Percentiles rank a stretch among this genome's conserved stretches.
Evolutionary conservation across 495 filamentous ascomycete species (phyloP).

Genomic region (Trichoderma orchidacearum): DNA sequence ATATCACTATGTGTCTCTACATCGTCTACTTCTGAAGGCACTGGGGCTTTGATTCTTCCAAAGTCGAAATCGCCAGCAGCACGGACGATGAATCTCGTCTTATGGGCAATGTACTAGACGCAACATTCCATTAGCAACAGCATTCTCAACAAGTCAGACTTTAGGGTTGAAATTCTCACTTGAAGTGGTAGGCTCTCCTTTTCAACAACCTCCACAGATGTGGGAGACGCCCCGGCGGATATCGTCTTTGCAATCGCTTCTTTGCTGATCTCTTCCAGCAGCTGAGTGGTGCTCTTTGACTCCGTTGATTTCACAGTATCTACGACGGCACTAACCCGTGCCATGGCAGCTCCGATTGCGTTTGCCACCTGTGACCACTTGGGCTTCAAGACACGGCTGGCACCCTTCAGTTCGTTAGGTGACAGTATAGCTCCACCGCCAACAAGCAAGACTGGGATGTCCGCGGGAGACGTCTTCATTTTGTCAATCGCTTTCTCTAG

Average conservation of each 20-base stretch:
- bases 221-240: slow-evolving; percentile 26
- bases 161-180: slow-evolving; percentile 4
- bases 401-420: slow-evolving; percentile 15
- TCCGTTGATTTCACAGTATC: slow-evolving; percentile 22
- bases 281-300: slow-evolving; percentile 10
- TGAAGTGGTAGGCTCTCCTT: slow-evolving; percentile 10
- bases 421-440: slow-evolving; percentile 25
- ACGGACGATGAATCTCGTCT: slow-evolving; percentile 33
- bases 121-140: not conserved
- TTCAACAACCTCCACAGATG: slow-evolving; percentile 12
- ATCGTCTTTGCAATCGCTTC: slow-evolving; percentile 19
- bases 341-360: slow-evolving; percentile 42
- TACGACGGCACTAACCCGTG: slow-evolving; percentile 33
- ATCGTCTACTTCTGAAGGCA: not conserved
- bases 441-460: slow-evolving; percentile 30
- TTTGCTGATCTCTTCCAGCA: slow-evolving; percentile 15
- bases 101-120: slow-evolving; percentile 33
- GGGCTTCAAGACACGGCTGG: slow-evolving; percentile 20
- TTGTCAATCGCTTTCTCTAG: slow-evolving; percentile 33
- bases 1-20: slow-evolving; percentile 2
- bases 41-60: slow-evolving; percentile 12
- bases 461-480: slow-evolving; percentile 33
- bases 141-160: not conserved
- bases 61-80: slow-evolving; percentile 38
- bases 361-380: slow-evolving; percentile 33